phyloP scores from a whole-genome alignment of 495 filamentous ascomycete genomes.

The Tuber umbilicatum region DNA sequence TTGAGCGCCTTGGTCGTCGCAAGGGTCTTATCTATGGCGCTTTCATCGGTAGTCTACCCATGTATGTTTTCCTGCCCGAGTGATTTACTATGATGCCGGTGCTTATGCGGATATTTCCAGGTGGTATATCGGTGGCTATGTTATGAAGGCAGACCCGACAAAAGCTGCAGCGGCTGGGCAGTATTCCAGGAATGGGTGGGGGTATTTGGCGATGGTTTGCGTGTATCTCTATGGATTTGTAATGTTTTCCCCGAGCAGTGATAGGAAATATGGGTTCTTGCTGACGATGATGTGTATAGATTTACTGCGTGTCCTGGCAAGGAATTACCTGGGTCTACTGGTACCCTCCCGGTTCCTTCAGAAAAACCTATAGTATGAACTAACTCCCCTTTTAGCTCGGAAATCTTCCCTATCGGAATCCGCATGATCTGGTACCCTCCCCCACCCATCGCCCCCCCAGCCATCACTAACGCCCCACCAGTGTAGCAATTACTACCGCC shows the following conservation, averaged over 20 bases:
- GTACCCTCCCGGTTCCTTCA: background rate
- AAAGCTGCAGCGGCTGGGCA: slow-evolving; percentile 20
- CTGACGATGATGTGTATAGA: slow-evolving; percentile 13
- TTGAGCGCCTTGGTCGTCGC: slow-evolving; percentile 28
- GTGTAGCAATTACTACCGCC: slow-evolving; percentile 36
- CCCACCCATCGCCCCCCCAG: background rate
- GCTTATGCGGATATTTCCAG: background rate
- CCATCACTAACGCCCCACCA: slow-evolving; percentile 3
- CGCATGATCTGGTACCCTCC: slow-evolving; percentile 34
- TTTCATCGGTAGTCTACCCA: slow-evolving; percentile 35
- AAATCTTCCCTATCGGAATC: slow-evolving; percentile 39
- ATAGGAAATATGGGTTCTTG: background rate
- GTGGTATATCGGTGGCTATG: slow-evolving; percentile 40
- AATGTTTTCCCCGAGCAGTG: background rate
- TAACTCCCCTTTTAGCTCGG: slow-evolving; percentile 20
- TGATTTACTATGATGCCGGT: background rate
- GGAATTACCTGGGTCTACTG: slow-evolving; percentile 38
- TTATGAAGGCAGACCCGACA: slow-evolving; percentile 33
- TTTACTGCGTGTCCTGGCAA: slow-evolving; percentile 39
- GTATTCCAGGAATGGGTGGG: slow-evolving; percentile 36
- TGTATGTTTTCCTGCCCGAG: slow-evolving; percentile 17
- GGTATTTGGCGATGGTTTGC: slow-evolving; percentile 43
- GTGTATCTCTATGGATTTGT: slow-evolving; percentile 44
- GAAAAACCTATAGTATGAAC: background rate
- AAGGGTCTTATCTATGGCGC: slow-evolving; percentile 36